phyloP scores from a whole-genome alignment of 192 early-diverging fungal species.

The Radiomyces spectabilis region DNA sequence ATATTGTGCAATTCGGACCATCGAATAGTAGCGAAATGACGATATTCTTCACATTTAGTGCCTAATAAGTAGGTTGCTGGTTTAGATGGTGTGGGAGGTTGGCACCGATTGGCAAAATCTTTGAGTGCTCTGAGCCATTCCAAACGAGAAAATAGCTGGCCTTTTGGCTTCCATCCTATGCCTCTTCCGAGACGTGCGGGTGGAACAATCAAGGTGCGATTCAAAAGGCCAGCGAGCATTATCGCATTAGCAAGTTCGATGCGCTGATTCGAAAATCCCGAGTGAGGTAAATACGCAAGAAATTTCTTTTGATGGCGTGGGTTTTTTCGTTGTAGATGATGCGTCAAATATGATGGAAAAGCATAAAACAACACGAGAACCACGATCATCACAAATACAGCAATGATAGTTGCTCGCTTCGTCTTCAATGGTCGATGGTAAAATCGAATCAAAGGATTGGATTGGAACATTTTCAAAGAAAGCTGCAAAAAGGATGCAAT shows the following conservation, averaged over 20 bases:
- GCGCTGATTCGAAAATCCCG: slow-evolving; percentile 50
- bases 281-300: slow-evolving; percentile 46
- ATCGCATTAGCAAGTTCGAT: slow-evolving; percentile 48
- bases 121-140: slow-evolving; percentile 28
- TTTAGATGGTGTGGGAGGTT: not conserved
- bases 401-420: no score
- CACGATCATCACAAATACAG: no score
- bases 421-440: no score
- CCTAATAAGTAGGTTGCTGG: slow-evolving; percentile 22
- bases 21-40: slow-evolving; percentile 14
- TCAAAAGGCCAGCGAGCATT: slow-evolving; percentile 41
- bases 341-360: no score
- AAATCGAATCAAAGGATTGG: no score
- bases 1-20: slow-evolving; percentile 20
- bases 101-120: slow-evolving; percentile 7
- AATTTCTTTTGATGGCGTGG: slow-evolving; percentile 26
- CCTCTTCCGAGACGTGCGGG: slow-evolving; percentile 44
- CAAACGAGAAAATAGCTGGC: slow-evolving; percentile 30
- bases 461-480: no score
- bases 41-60: slow-evolving; percentile 14
- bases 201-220: slow-evolving; percentile 45
- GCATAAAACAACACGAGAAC: no score
- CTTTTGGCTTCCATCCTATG: slow-evolving; percentile 31
- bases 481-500: no score
- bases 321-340: no score